phyloP scores from a whole-genome alignment of 371 early-diverging fungal species.

The Mortierella sp. region DNA sequence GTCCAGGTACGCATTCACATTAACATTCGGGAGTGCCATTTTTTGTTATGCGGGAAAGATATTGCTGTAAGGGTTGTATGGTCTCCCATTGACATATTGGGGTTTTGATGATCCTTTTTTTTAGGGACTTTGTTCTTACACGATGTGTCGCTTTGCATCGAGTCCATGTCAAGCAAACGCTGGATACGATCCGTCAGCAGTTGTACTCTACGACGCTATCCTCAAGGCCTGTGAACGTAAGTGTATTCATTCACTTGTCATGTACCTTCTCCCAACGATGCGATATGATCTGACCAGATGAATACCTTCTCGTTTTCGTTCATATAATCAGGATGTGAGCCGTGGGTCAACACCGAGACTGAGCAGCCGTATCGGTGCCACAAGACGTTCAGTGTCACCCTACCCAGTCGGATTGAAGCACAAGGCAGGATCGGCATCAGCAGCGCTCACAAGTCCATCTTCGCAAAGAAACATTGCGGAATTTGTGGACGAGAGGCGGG shows the following conservation, averaged over 20 bases:
- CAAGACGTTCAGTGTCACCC: neutral
- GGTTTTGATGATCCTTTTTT: neutral
- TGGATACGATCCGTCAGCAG: neutral
- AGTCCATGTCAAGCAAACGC: constrained; percentile 11
- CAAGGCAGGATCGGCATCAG: neutral
- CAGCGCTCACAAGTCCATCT: neutral
- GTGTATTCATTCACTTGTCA: too few relatives aligned
- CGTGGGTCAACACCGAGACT: neutral
- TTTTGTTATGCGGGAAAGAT: neutral
- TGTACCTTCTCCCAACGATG: too few relatives aligned
- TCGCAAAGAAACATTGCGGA: constrained; percentile 22
- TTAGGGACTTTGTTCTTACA: constrained; percentile 33
- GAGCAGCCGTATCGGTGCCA: neutral
- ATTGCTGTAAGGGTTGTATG: neutral
- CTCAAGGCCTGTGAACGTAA: too few relatives aligned
- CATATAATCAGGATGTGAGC: neutral
- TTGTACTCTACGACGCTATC: neutral
- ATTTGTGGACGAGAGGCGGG: constrained; percentile 21
- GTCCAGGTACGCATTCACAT: constrained; percentile 29
- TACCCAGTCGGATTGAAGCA: neutral
- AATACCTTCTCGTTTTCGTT: neutral
- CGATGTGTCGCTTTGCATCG: constrained; percentile 36
- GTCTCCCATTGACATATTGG: neutral
- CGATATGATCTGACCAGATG: neutral
- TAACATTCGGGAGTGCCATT: too few relatives aligned